Evolutionary conservation across 192 early-diverging fungal genomes (phyloP), one percentile per base, ranked within the genome.

Genomic region (Coemansia sp.): DNA sequence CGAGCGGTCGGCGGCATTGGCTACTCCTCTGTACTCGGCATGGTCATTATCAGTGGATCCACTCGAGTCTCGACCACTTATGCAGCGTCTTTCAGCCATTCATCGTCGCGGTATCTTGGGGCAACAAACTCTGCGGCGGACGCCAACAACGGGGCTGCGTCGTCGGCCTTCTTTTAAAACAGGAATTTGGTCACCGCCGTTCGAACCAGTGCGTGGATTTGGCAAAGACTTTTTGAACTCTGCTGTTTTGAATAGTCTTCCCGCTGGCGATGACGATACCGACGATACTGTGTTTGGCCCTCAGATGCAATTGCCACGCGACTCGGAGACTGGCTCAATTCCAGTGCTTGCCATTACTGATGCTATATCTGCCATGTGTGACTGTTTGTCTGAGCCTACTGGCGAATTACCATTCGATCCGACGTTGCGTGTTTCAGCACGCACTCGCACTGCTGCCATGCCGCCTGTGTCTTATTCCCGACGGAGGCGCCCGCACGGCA

Each of bases 21-120:
- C 67, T 21, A 39, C 68, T 17, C 78, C 78, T 6, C 50, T 81
- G 40, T 81, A 76, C 38, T 60, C 74, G 4, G 68, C 62, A 2
- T 81, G 78, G 78, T 66, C 78, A 17, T 61, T 81, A 10, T 81
- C 78, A 1, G 78, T 81, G 0, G 78, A 81, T 21, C 78, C 78
- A 16, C 58, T 81, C 14, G 74, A 81, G 43, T 32, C 74, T 7
- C 66, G 72, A 6, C 74, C 73, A 21, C 69, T 80, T 21, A 63
- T 66, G 21, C 72, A 59, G 40, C 37, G 70, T 6, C 57, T 80
- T 3, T 33, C 53, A 3, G 30, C 65, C 1, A 66, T 68, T 6
- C 43, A 47, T 32, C 64, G 58, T 4, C n/a, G 46, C n/a, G 35
- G 33, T 4, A 8, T 49, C 7, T 21, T 49, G 47, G 47, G 47